Percentiles rank a stretch among this genome's conserved stretches.
phyloP scores from a whole-genome alignment of 2,329 filamentous ascomycete species.

The Lachnellula cervina region DNA sequence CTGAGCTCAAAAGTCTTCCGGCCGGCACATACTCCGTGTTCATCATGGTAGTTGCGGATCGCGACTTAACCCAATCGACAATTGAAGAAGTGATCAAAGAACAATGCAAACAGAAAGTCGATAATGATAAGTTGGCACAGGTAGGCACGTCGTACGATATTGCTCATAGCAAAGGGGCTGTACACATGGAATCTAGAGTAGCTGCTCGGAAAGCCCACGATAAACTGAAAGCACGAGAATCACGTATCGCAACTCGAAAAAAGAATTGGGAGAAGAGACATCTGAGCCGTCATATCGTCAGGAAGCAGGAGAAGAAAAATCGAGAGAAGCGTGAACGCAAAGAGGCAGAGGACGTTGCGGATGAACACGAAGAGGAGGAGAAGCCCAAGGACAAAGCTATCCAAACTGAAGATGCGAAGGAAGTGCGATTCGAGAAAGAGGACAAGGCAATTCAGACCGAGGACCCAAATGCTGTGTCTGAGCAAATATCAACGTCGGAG shows the following conservation, averaged over 20 bases:
- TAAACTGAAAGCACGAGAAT: slow-evolving; percentile 26
- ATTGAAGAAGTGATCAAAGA: slow-evolving; percentile 53
- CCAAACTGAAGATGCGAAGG: slow-evolving; percentile 22
- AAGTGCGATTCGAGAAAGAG: slow-evolving; percentile 10
- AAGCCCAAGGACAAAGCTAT: slow-evolving; percentile 25
- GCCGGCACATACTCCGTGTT: slow-evolving; percentile 54
- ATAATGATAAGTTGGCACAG: slow-evolving; percentile 55
- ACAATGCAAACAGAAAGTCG: slow-evolving; percentile 42
- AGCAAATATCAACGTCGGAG: neutral
- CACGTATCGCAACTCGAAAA: slow-evolving; percentile 44
- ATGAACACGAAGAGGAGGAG: slow-evolving; percentile 35
- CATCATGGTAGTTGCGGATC: slow-evolving; percentile 49
- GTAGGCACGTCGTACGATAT: slow-evolving; percentile 56
- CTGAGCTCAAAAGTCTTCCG: slow-evolving; percentile 52
- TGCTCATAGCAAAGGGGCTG: slow-evolving; percentile 53
- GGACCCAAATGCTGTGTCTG: slow-evolving; percentile 4
- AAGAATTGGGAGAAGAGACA: slow-evolving; percentile 47
- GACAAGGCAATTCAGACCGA: slow-evolving; percentile 27
- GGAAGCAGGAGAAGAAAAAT: slow-evolving; percentile 38
- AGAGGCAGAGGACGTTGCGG: slow-evolving; percentile 37
- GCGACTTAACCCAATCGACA: slow-evolving; percentile 39
- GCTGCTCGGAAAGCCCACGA: slow-evolving; percentile 34
- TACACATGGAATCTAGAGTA: slow-evolving; percentile 46
- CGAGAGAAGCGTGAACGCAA: slow-evolving; percentile 35
- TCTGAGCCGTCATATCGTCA: slow-evolving; percentile 33